Base-by-base conservation (phyloP, 495 filamentous ascomycete species). In the Rhypophila decipiens region DNA sequence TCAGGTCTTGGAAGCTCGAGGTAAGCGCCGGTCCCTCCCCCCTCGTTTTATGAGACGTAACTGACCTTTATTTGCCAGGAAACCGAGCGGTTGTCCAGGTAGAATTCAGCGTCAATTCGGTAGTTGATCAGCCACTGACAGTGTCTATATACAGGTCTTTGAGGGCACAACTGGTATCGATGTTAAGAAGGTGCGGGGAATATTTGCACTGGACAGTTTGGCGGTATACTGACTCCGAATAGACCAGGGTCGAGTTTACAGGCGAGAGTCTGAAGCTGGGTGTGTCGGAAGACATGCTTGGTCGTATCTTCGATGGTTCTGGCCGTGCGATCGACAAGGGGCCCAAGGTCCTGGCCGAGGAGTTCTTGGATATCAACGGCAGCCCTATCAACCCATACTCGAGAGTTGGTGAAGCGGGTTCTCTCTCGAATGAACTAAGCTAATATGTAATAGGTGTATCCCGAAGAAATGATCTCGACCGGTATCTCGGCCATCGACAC, bases 401-500 rank as follows among this genome's bases (percentile, higher is more conserved):
- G 29, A 82, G 94, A 74, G 91, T 94, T 75, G 59, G 80, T 52
- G 27, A 17, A 5, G 20, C 38, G 10, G 5, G 19, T 3, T 10
- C 19, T 22, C 4, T 11, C 24, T 1, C 38, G 20, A 22, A 13
- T 8, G 4, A 18, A 7, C 21, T 9, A 47, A 27, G 58, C 49
- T 50, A 48, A 65, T 27, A 53, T 17, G 19, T 38, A 13, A 35
- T 51, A 93, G 87, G 87, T 94, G 37, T 99, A 99, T 64, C 94
- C 94, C 65, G 91, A 97, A 74, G 94, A 99, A 71, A 99, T 99
- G 90, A 97, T 99, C 59, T 90, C 91, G 9, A 99, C 94, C 46
- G 94, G 94, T 80, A 99, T 99, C 65, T 96, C 90, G 47, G 90
- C 94, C 60, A 99, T 99, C 60, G 94, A 99, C 67, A 96, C 91